Evolutionary conservation across 495 filamentous ascomycete genomes (phyloP), one percentile per base, ranked within the genome.

Genomic region (Lasiosphaeriaceae sp.): DNA sequence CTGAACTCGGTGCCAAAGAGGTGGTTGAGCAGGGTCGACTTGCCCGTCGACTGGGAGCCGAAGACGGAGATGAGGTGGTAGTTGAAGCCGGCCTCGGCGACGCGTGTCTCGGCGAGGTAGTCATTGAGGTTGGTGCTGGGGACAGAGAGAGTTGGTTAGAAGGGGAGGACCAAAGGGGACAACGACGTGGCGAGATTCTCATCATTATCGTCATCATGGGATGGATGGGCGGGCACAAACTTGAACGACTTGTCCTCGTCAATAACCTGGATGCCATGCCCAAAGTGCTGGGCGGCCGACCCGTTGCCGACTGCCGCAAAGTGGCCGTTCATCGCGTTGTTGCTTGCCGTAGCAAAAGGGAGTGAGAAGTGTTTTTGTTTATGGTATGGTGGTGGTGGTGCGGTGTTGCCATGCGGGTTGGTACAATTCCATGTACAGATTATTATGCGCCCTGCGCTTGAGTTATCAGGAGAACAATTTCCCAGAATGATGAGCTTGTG

Each of bases 51-150:
- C 78, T 98, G 94, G 24, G 92, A 96, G 26, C 94, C 94, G 73
- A 98, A 98, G 61, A 98, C 94, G 60, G 93, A 96, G 60, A 98
- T 96, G 58, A 98, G 85, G 70, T 98, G 94, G 73, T 98, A 98
- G 73, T 96, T 96, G 84, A 98, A 98, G 66, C 94, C 94, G 57
- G 90, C 85, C 49, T 86, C 82, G 31, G 89, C 86, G 68, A 96
- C 83, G 64, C 87, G 81, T 72, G 92, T 90, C 61, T 86, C 76
- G 56, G 77, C 74, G 44, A 98, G 81, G 72, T 97, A 98, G 41
- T 83, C 83, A 64, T 85, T 86, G 63, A 98, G 78, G 63, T 92
- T 85, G 19, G 83, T 78, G 73, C 90, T 96, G 69, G 39, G 31
- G 43, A 61, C 6, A 47, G 20, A 34, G 24, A 12, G 12, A 31